Percentiles rank a stretch among this genome's conserved stretches.
phyloP scores from a whole-genome alignment of 2,329 filamentous ascomycete genomes.

The Fusarium gaditjirri region DNA sequence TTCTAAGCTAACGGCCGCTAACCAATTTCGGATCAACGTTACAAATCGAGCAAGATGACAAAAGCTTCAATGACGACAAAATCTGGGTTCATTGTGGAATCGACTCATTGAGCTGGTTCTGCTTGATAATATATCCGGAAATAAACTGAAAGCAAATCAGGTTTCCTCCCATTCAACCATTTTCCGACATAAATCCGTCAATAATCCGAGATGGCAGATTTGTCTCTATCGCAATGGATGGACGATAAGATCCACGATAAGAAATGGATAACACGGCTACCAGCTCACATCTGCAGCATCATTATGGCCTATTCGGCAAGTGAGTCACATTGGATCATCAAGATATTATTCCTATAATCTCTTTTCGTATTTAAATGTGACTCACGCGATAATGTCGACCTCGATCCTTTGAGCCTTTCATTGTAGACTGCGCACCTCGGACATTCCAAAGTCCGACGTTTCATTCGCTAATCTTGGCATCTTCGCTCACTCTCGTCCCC shows the following conservation, averaged over 20 bases:
- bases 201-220: no score
- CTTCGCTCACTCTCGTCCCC: background rate
- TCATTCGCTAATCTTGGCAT: background rate
- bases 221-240: background rate
- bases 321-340: background rate
- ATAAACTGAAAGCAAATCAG: rapidly evolving
- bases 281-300: background rate
- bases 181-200: rapidly evolving
- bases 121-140: background rate
- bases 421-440: slow-evolving; percentile 8
- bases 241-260: background rate
- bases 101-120: background rate
- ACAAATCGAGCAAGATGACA: slow-evolving; percentile 23
- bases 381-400: background rate
- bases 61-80: slow-evolving; percentile 7
- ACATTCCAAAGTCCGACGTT: background rate
- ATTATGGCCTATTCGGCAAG: background rate
- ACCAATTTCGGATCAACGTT: background rate
- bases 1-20: slow-evolving; percentile 28
- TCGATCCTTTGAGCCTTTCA: background rate
- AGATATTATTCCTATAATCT: background rate
- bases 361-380: background rate
- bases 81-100: background rate
- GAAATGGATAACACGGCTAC: background rate
- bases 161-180: no score